Percentiles rank a stretch among this genome's conserved stretches.
phyloP scores from a whole-genome alignment of 2,329 filamentous ascomycete genomes.

The Davidsoniella australis region DNA sequence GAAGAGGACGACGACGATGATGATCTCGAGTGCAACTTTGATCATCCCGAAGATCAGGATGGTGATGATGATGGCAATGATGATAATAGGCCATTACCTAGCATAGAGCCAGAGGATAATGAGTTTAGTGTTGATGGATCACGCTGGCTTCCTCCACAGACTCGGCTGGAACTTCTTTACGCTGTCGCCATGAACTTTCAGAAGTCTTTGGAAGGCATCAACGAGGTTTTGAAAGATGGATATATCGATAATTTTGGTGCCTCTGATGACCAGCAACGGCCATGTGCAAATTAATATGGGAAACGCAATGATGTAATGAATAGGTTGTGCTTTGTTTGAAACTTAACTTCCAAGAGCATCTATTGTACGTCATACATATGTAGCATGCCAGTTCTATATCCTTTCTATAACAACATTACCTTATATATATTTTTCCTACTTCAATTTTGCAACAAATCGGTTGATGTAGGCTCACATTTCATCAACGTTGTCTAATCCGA shows the following conservation, averaged over 20 bases:
- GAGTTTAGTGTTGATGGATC: constrained; percentile 7
- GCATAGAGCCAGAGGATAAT: background rate
- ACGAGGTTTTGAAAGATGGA: constrained; percentile 41
- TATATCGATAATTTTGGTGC: too few relatives aligned
- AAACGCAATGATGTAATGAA: too few relatives aligned
- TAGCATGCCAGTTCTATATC: too few relatives aligned
- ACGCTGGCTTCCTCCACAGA: constrained; percentile 6
- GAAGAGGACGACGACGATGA: constrained; percentile 1
- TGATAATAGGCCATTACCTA: constrained; percentile 10
- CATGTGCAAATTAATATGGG: too few relatives aligned
- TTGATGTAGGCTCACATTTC: background rate
- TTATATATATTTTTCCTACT: too few relatives aligned
- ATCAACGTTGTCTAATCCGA: constrained; percentile 1
- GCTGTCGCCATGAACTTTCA: constrained; percentile 65
- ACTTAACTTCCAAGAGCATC: too few relatives aligned
- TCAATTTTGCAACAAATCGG: too few relatives aligned
- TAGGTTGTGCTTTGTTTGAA: too few relatives aligned
- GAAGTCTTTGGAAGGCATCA: constrained; percentile 57
- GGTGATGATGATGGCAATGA: constrained; percentile 23
- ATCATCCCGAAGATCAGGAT: constrained; percentile 28
- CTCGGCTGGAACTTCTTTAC: constrained; percentile 38
- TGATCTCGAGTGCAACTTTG: constrained; percentile 16
- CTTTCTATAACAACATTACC: too few relatives aligned
- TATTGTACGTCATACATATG: too few relatives aligned
- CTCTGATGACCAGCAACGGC: too few relatives aligned